Conservation (phyloP, 352 stramenopile species). For the Phytophthora sansomeana region DNA sequence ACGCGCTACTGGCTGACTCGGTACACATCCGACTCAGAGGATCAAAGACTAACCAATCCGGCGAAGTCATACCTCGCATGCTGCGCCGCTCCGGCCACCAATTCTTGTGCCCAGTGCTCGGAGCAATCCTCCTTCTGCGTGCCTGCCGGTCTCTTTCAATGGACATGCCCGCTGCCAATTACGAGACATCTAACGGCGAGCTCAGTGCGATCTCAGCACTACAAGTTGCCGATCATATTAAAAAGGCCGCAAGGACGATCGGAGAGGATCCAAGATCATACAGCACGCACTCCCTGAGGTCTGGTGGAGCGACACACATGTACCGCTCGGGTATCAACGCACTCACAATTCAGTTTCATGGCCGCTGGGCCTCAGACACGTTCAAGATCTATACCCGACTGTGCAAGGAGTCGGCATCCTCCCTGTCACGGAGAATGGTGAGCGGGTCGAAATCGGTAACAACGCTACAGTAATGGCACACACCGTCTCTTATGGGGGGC, state of each 20-base stretch:
- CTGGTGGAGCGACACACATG: neutral
- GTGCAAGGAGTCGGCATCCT: neutral
- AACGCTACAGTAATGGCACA: neutral
- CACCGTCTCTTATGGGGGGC: no score
- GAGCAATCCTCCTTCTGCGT: neutral
- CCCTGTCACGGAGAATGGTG: neutral
- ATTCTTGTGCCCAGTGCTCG: neutral
- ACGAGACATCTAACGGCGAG: neutral
- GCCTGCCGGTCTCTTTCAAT: neutral
- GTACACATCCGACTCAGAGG: neutral
- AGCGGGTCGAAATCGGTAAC: neutral
- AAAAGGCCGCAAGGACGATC: neutral
- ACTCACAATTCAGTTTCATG: neutral
- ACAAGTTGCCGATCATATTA: neutral
- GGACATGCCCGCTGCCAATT: neutral
- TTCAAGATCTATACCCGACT: neutral
- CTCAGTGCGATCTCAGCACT: neutral
- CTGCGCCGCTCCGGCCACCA: neutral
- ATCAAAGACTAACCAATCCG: neutral
- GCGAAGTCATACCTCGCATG: neutral
- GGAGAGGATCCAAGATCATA: neutral
- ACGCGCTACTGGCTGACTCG: neutral
- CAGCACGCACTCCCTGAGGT: neutral
- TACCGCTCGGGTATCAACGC: no score
- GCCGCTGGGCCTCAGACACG: neutral